These are phyloP conservation scores for Trametes coccinea DNA, from an alignment of 768 basidiomycete genomes.

Conservation along the genomic window DNA sequence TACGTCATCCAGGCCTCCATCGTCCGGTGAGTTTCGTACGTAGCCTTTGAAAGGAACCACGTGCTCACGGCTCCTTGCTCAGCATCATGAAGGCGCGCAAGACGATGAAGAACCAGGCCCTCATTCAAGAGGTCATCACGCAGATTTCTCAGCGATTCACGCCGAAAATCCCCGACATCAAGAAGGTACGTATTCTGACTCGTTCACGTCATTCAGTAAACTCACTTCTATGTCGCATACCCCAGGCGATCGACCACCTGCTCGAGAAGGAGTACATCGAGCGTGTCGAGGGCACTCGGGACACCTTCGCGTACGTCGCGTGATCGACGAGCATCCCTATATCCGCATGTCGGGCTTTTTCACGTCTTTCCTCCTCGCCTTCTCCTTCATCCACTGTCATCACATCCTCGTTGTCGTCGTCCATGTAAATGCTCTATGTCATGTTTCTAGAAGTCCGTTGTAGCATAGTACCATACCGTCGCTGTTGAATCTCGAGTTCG, in stretches of 20 bases:
- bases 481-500: conserved; percentile 1
- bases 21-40: conserved; percentile 54
- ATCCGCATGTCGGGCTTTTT: background rate
- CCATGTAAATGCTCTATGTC: conserved; percentile 22
- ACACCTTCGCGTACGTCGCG: conserved; percentile 81
- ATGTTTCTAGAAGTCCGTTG: conserved; percentile 22
- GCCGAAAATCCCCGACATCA: conserved; percentile 95
- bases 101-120: conserved; percentile 90
- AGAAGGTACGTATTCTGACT: conserved; percentile 64
- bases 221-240: background rate
- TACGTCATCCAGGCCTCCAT: conserved; percentile 95
- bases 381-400: background rate
- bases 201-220: background rate
- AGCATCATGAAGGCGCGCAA: conserved; percentile 96
- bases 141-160: conserved; percentile 87
- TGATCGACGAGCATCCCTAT: conserved; percentile 32
- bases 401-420: background rate
- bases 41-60: conserved; percentile 16
- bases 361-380: no score
- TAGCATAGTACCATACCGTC: conserved; percentile 24
- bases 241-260: conserved; percentile 83
- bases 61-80: background rate
- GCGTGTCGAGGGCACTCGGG: conserved; percentile 86
- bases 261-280: conserved; percentile 98
- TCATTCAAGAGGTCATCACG: conserved; percentile 89